Evolutionary conservation across 2,329 filamentous ascomycete genomes (phyloP), one percentile per base, ranked within the genome.

Genomic region (Raffaelea ambrosiae): DNA sequence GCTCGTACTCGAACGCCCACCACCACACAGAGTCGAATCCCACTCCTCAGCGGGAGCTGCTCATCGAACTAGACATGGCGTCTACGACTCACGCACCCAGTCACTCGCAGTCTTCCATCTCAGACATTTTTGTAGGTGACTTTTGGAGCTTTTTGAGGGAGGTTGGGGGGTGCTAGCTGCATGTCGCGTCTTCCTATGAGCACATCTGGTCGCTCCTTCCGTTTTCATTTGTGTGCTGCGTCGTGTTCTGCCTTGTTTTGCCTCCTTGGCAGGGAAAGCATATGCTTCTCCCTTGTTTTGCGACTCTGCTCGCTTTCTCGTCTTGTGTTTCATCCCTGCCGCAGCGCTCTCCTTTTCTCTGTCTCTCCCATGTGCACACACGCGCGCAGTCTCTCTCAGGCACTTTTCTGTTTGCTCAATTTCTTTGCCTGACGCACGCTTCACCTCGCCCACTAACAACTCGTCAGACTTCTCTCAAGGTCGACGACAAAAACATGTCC

Each of bases 51-150:
- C 50, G 51, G 59, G 59, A 63, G 49, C 40, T 48, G 26, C 49
- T 69, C 43, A 67, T 63, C 55, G 69, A 71, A 29, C 63, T 70
- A 19, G 69, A 66, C 51, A 77, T 79, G 75, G 65, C 76, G 43
- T 65, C 67, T 48, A 68, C 70, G 44, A 70, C 72, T 45, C 66
- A 68, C 49, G 67, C 58, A 54, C 77, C 67, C 58, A 66, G 72
- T 52, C 72, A 79, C 49, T 79, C 57, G 53, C 78, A 68, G 59
- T 67, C 73, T 51, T 73, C 79, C 49, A 78, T 82, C 43, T 81
- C 84, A 55, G 83, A 88, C 53, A 75, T 89, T 51, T 89, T 89
- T 70, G 86, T 89, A 83, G 63, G 86, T 85, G 50, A 44, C 50
- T 36, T 42, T 50, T 18, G 43, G 46, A 40, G 50, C 43, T 51